These are phyloP conservation scores for Pichia scutulata DNA, from an alignment of 805 yeast genomes.

Conservation along the genomic window DNA sequence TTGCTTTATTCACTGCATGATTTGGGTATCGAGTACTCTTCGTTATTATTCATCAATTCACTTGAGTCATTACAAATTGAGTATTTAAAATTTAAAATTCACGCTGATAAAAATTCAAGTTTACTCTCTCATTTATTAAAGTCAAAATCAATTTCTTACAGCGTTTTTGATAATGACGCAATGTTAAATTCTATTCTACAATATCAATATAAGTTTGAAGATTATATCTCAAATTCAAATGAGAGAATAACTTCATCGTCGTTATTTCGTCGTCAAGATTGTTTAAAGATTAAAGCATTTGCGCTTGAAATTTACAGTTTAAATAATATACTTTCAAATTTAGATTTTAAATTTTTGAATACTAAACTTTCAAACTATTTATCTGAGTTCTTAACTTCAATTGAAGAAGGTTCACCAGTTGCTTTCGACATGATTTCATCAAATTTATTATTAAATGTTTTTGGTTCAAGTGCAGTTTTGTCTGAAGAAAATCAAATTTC, in stretches of 20 bases:
- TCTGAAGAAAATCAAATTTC: conserved; percentile 33
- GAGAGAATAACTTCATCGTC: conserved; percentile 21
- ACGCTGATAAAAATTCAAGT: conserved; percentile 7
- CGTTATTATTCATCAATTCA: conserved; percentile 23
- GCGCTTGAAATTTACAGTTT: conserved; percentile 56
- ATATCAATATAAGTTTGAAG: conserved; percentile 14
- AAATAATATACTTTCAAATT: conserved; percentile 41
- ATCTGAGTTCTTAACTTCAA: conserved; percentile 20
- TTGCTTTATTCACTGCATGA: conserved; percentile 26
- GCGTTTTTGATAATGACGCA: conserved; percentile 9
- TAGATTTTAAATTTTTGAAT: conserved; percentile 37
- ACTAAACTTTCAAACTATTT: conserved; percentile 43
- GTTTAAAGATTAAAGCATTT: conserved; percentile 18
- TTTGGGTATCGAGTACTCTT: conserved; percentile 24
- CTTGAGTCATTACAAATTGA: conserved; percentile 20
- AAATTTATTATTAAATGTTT: conserved; percentile 36
- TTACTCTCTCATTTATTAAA: conserved; percentile 15
- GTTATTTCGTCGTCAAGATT: conserved; percentile 21
- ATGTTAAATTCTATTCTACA: conserved; percentile 15
- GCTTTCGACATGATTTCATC: conserved; percentile 43
- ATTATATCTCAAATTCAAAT: conserved; percentile 18
- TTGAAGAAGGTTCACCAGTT: conserved; percentile 37
- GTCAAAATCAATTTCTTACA: conserved; percentile 7
- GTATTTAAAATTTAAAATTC: conserved; percentile 16
- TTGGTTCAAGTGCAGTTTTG: conserved; percentile 26